phyloP scores from a whole-genome alignment of 1,284 basidiomycete species.

The Ustilago shanxiensis region DNA sequence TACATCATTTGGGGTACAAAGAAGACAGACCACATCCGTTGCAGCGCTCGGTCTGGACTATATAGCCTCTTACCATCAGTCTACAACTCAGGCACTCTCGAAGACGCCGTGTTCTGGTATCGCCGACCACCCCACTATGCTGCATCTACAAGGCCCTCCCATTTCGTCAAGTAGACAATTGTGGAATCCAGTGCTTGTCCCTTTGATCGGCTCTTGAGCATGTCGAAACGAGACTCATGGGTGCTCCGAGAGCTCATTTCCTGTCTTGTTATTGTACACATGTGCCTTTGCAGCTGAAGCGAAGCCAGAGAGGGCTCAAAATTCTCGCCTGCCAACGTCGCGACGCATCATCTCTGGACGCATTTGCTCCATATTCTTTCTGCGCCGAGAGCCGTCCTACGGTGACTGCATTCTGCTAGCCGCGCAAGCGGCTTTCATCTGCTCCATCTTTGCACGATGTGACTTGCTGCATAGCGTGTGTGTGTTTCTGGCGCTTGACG shows the following conservation, averaged over 20 bases:
- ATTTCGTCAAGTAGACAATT: neutral
- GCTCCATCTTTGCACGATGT: neutral
- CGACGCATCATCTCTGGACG: neutral
- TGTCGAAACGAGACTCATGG: neutral
- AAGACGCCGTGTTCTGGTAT: neutral
- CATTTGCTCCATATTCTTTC: neutral
- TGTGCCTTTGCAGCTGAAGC: neutral
- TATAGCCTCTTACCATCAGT: neutral
- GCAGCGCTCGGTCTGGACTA: neutral
- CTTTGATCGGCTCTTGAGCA: neutral
- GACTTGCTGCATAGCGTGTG: constrained; percentile 1
- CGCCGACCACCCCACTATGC: neutral
- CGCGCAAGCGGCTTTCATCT: neutral
- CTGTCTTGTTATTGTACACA: neutral
- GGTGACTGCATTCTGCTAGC: neutral
- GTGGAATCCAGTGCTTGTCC: neutral
- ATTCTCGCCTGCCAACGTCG: neutral
- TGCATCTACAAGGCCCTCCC: neutral
- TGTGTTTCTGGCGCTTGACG: neutral
- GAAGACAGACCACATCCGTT: neutral
- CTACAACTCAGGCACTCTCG: no score
- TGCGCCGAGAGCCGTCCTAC: neutral
- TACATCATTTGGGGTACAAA: neutral
- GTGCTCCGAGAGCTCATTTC: neutral
- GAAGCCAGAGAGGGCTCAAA: neutral